Base-by-base conservation (phyloP, 441 rosid genomes). In the Capsella rubella region DNA sequence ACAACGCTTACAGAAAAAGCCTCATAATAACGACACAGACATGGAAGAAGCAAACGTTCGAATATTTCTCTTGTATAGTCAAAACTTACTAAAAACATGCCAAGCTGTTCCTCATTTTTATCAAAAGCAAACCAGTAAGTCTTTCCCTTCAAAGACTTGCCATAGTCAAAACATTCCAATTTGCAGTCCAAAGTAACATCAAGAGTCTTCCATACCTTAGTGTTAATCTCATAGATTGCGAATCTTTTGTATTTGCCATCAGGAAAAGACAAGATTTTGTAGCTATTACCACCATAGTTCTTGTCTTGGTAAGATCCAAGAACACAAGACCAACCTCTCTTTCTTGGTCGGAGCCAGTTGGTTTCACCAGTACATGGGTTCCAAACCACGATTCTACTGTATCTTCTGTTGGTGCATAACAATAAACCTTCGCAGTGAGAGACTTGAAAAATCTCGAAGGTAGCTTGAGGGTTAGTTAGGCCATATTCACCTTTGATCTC, bases 231-330 rank as follows among this genome's bases (percentile, higher is more conserved):
- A 32, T 32, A 32, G 35, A 32, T 32, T 32, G 1, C 35, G 0
- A 32, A 32, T 1, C 1, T 7, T 6, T 32, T 32, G 2, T 32
- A 1, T 7, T 32, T 7, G 2, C 35, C 7, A 45, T 1, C 2
- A 21, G 0, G 2, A 52, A 8, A 12, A 4, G 34, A 27, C 34
- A 52, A 27, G 57, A 53, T 50, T 25, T 51, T 50, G 57, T 21
- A 65, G 35, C 58, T 50, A 2, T 2, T 21, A 50, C 8, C 0
- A 25, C 8, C 5, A 12, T 11, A 21, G 34, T 18, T 13, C 1
- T 13, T 18, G 32, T 50, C 21, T 49, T 34, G 46, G 46, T 35
- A 65, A 3, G 57, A 65, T 50, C 69, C 58, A 6, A 65, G 21
- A 35, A 6, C 42, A 63, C 31, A 43, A 10, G 35, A 32, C 1